Evolutionary conservation across 495 filamentous ascomycete species (phyloP).

Genomic region (Physcia stellaris): DNA sequence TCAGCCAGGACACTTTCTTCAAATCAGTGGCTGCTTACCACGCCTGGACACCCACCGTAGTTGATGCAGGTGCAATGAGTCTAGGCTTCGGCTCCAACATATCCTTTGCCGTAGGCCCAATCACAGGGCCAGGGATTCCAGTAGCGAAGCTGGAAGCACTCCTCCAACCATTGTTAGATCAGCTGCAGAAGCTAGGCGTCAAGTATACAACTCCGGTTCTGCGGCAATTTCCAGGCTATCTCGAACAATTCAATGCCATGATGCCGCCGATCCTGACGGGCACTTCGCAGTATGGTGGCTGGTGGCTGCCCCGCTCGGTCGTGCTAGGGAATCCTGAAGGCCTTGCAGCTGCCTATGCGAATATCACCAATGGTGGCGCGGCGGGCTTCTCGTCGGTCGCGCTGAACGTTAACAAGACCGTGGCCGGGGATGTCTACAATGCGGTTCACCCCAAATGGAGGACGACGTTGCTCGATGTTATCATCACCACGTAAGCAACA

Average conservation of each 20-base stretch:
- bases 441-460: conserved; percentile 46
- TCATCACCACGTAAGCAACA: conserved; percentile 15
- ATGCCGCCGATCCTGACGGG: conserved; percentile 31
- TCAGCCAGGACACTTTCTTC: conserved; percentile 30
- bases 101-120: conserved; percentile 31
- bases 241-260: conserved; percentile 30
- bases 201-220: conserved; percentile 13
- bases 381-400: conserved; percentile 29
- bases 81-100: conserved; percentile 35
- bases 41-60: conserved; percentile 25
- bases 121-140: conserved; percentile 25
- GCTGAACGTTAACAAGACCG: conserved; percentile 25
- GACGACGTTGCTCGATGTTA: conserved; percentile 31
- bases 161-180: conserved; percentile 19
- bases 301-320: conserved; percentile 39
- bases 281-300: conserved; percentile 40
- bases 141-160: conserved; percentile 14
- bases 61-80: conserved; percentile 35
- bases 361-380: conserved; percentile 29
- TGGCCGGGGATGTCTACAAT: conserved; percentile 37
- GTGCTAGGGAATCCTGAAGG: conserved; percentile 32
- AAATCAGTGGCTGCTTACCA: conserved; percentile 27
- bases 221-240: conserved; percentile 27
- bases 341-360: conserved; percentile 22
- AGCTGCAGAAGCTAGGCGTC: conserved; percentile 18